These are phyloP conservation scores for Limonium bicolor DNA, from an alignment of 148 eudicot genomes.

Conservation along the genomic window DNA sequence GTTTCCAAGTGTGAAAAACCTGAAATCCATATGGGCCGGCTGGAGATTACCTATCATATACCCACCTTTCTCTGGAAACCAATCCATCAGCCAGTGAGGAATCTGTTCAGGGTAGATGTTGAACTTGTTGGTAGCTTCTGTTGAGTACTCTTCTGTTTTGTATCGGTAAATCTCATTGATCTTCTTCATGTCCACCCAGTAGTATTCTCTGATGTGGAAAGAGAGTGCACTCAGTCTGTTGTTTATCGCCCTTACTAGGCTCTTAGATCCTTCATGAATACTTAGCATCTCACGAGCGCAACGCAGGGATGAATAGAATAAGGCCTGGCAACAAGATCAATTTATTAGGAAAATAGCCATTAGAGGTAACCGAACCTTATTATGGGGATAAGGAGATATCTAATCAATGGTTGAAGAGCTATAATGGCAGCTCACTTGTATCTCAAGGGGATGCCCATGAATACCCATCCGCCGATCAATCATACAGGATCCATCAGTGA, in stretches of 20 bases:
- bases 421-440: constrained; percentile 29
- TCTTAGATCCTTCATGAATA: constrained; percentile 46
- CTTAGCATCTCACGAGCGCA: constrained; percentile 72
- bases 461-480: constrained; percentile 89
- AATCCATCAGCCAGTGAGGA: constrained; percentile 70
- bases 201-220: constrained; percentile 71
- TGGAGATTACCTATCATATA: constrained; percentile 78
- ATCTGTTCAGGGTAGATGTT: constrained; percentile 85
- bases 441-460: constrained; percentile 85
- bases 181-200: constrained; percentile 66
- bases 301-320: constrained; percentile 64
- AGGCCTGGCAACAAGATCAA: constrained; percentile 28
- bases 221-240: constrained; percentile 58
- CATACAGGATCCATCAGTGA: constrained; percentile 90
- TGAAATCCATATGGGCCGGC: constrained; percentile 88
- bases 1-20: constrained; percentile 69
- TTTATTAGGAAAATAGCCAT: background rate
- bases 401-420: background rate
- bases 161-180: constrained; percentile 74
- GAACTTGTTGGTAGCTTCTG: constrained; percentile 74
- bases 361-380: no score
- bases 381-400: background rate
- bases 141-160: constrained; percentile 75
- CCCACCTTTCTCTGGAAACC: constrained; percentile 79
- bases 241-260: constrained; percentile 47